A percentile compares a stretch with the other conserved stretches of the same genome.
Conservation (phyloP, 2,329 filamentous ascomycete genomes). For the Exophiala phaeomuriformis region DNA sequence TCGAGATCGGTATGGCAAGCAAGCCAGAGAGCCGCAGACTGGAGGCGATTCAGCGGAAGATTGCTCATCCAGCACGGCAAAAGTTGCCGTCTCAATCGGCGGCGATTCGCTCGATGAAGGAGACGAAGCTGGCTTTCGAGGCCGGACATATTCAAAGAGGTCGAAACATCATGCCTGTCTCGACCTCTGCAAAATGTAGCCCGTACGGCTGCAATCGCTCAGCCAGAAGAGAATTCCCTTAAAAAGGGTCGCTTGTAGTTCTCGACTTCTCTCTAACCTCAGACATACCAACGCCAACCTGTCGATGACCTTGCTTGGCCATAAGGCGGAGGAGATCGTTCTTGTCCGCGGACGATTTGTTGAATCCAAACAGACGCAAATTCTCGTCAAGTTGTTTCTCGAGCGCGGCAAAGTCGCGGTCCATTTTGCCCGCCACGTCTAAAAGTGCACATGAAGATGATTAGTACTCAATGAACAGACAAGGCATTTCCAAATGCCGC, state of each 20-base stretch:
- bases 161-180: no score
- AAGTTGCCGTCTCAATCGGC: no score
- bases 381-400: slow-evolving; percentile 37
- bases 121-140: no score
- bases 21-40: no score
- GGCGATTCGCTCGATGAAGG: no score
- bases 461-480: slow-evolving; percentile 1
- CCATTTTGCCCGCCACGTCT: slow-evolving; percentile 40
- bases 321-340: slow-evolving; percentile 33
- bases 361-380: slow-evolving; percentile 38
- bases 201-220: no score
- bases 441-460: slow-evolving; percentile 1
- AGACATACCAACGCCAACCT: slow-evolving; percentile 33
- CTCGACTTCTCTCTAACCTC: slow-evolving; percentile 29
- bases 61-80: no score
- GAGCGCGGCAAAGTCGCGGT: slow-evolving; percentile 33
- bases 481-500: no score
- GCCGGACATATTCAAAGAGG: no score
- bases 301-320: slow-evolving; percentile 33
- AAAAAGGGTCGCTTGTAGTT: slow-evolving; percentile 11
- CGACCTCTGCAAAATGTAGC: no score
- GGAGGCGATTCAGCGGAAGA: no score
- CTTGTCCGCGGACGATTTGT: slow-evolving; percentile 29
- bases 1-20: no score
- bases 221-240: background rate